Base-by-base conservation (phyloP, 2,329 filamentous ascomycete genomes). In the Fusarium fujikuroi region DNA sequence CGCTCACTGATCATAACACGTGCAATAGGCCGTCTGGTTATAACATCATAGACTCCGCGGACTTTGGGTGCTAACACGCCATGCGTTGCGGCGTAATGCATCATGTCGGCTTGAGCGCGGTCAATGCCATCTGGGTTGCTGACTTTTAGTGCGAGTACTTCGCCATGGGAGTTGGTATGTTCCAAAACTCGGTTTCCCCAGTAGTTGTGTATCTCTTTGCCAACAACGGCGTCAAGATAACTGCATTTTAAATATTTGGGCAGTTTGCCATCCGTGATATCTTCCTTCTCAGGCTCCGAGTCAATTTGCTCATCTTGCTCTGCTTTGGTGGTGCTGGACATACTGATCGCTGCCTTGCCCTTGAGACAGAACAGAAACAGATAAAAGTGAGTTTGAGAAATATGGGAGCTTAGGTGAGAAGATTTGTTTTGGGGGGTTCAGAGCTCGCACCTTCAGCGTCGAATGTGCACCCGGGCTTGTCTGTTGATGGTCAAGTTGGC, bases 61-160 rank as follows among this genome's bases (percentile, higher is more conserved):
- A 60, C 56, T 9, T 7, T 53, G 12, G 62, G 62, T 0, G 56
- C 62, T 3, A 64, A 43, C 0, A 64, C 10, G 0, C 56, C 62
- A 19, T 60, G 23, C 0, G 18, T 60, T 16, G 56, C 46, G 6
- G 62, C 62, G 37, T 60, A 37, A 0, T 64, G 62, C 56, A 64
- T 64, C 56, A 64, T 64, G 2, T 53, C 46, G 44, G 56, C 62
- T 28, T 64, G 43, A 7, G 62, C 6, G 37, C 46, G 56, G 18
- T 61, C 47, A 1, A 65, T 52, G 15, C 32, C 57, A 34, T 42
- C 2, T 54, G 34, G 57, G 0, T 1, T 43, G 19, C 54, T 65
- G 19, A 65, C 47, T 18, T 65, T 65, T 34, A 65, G 56, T 0
- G 47, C 57, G 0, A 61, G 40, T 0, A 42, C 19, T 6, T 32